These are phyloP conservation scores for Coemansia sp. DNA, from an alignment of 192 early-diverging fungal species.

Conservation along the genomic window DNA sequence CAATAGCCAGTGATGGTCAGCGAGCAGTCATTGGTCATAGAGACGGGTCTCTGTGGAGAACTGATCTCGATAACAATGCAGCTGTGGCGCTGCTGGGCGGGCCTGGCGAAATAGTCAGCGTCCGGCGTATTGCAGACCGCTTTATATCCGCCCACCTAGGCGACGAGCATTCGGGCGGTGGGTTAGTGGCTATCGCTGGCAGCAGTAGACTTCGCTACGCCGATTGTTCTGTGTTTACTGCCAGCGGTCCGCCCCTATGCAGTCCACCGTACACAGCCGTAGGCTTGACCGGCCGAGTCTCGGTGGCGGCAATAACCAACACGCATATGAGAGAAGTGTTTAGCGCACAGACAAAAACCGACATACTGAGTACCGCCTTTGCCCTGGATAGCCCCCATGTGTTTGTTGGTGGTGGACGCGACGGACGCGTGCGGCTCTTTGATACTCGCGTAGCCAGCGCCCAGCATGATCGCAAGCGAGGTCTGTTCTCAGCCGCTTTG, in stretches of 20 bases:
- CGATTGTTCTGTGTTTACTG: conserved; percentile 14
- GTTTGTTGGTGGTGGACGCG: conserved; percentile 42
- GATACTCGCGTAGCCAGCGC: conserved; percentile 23
- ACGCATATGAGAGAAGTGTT: conserved; percentile 13
- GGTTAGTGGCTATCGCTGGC: conserved; percentile 10
- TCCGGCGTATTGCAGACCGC: conserved; percentile 15
- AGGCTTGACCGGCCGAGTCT: conserved; percentile 8
- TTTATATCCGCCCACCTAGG: conserved; percentile 29
- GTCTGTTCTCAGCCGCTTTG: conserved; percentile 20
- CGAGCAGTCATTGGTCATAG: conserved; percentile 6
- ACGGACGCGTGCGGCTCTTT: conserved; percentile 43
- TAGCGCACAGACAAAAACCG: conserved; percentile 19
- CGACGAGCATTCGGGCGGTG: conserved; percentile 16
- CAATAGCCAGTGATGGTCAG: background rate
- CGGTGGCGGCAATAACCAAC: background rate
- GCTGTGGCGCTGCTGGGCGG: background rate
- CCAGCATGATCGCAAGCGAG: conserved; percentile 16
- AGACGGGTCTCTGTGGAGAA: conserved; percentile 7
- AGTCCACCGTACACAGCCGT: background rate
- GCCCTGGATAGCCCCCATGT: conserved; percentile 15
- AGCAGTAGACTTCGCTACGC: conserved; percentile 1
- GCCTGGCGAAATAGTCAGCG: conserved; percentile 24
- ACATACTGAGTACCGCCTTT: conserved; percentile 41
- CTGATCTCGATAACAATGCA: background rate
- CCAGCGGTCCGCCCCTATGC: conserved; percentile 2